phyloP scores from a whole-genome alignment of 768 basidiomycete genomes.

The Amanita inopinata region DNA sequence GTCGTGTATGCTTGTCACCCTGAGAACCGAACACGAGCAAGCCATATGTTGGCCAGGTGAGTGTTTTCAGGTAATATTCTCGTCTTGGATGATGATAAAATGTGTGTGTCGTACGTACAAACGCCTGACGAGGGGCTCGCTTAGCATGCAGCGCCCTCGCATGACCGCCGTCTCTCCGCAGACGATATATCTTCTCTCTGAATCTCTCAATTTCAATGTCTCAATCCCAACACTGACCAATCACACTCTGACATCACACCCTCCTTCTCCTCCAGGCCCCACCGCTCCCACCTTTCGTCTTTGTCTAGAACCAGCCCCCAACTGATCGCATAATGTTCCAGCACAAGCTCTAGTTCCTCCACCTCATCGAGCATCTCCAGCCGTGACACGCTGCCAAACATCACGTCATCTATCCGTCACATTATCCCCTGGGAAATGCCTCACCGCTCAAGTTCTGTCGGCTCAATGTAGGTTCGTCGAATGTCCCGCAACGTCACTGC shows the following conservation, averaged over 20 bases:
- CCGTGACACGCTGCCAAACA: conserved; percentile 48
- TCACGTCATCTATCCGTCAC: not conserved
- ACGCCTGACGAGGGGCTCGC: conserved; percentile 1
- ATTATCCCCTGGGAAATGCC: conserved; percentile 11
- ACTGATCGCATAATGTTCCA: conserved; percentile 82
- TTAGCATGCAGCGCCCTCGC: not conserved
- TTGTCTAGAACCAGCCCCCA: conserved; percentile 41
- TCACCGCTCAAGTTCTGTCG: conserved; percentile 49
- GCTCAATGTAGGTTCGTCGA: conserved; percentile 36
- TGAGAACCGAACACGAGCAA: too few species aligned
- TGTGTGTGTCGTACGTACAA: too few species aligned
- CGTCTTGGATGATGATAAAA: too few species aligned
- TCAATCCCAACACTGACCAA: not conserved
- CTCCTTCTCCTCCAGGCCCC: conserved; percentile 23
- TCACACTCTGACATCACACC: not conserved
- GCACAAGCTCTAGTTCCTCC: conserved; percentile 87
- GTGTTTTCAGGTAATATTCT: too few species aligned
- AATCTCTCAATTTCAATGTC: not conserved
- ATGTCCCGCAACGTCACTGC: conserved; percentile 68
- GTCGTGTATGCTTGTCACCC: too few species aligned
- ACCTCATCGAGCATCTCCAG: conserved; percentile 90
- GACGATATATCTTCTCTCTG: conserved; percentile 10
- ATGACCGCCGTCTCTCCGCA: conserved; percentile 1
- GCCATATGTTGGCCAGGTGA: too few species aligned
- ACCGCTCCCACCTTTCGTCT: conserved; percentile 20